Evolutionary conservation across 23 red algal genomes (phyloP), one percentile per base, ranked within the genome.

Genomic region (Porphyridium purpureum): DNA sequence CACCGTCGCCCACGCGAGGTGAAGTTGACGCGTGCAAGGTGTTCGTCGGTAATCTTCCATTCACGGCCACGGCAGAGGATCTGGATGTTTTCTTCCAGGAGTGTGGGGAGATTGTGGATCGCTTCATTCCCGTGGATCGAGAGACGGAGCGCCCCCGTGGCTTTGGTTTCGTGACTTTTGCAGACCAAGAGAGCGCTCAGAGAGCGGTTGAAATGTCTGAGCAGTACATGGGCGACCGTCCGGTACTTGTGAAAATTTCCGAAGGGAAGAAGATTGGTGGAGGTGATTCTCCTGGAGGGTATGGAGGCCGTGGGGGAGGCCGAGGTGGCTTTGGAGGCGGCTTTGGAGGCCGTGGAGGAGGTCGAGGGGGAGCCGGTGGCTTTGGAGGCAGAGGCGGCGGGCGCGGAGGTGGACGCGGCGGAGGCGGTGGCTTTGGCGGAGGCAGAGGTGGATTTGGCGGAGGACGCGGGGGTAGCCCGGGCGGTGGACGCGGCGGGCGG

Each of bases 21-120:
- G 54, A 20, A n/a, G 63, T 44, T 8, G 60, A 69, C 14, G 81
- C 75, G 38, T 54, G 65, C 32, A 31, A 63, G 21, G 33, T 86
- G 5, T 86, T 86, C 49, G 81, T 86, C 19, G 81, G 81, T 2
- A 74, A 74, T 27, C 52, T 86, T 4, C 81, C 81, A 4, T 86
- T 70, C 38, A 36, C 54, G 7, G 44, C 54, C 36, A 64, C 67
- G 7, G 59, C 75, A 52, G 67, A 86, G 15, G 69, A 60, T 5
- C 28, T 86, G 4, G 48, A 31, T 19, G 58, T 55, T 9, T 21
- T 57, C 2, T 75, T 86, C 20, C 33, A 17, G 9, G 40, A 35
- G 35, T 66, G 55, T 69, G 81, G 81, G 30, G 64, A 50, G 41
- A 56, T 81, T 7, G 61, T 49, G 25, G 75, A 81, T 28, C 15